Percentiles rank a stretch among this genome's conserved stretches.
These are phyloP conservation scores for Thermoascus crustaceus DNA, from an alignment of 2,329 filamentous ascomycete genomes.

Conservation along the genomic window DNA sequence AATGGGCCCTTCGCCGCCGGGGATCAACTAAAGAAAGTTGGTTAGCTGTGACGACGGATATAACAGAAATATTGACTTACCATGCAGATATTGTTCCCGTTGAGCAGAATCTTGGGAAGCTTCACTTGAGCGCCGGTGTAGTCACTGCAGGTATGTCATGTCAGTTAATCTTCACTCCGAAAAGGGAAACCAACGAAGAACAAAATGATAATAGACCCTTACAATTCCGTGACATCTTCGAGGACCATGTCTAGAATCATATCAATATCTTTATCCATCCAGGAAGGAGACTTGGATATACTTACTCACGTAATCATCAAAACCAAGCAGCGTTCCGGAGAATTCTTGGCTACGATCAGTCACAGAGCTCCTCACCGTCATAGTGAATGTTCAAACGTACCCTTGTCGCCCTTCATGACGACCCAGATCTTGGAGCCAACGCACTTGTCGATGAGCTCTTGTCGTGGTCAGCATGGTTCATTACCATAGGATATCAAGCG, in stretches of 20 bases:
- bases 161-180: constrained; percentile 12
- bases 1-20: constrained; percentile 64
- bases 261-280: constrained; percentile 11
- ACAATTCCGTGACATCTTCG: constrained; percentile 96
- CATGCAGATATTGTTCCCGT: constrained; percentile 99
- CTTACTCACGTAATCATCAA: constrained; percentile 99
- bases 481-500: not conserved
- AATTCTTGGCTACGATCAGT: constrained; percentile 59
- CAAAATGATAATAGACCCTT: too few relatives aligned
- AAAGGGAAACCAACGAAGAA: not conserved
- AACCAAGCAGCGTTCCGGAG: constrained; percentile 84
- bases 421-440: constrained; percentile 98
- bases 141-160: constrained; percentile 58
- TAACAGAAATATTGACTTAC: constrained; percentile 43
- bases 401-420: constrained; percentile 98
- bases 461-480: constrained; percentile 13
- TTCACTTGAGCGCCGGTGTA: constrained; percentile 82
- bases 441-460: constrained; percentile 98
- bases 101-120: constrained; percentile 87
- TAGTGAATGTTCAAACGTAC: constrained; percentile 41
- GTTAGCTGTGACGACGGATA: constrained; percentile 1
- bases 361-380: not conserved
- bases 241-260: constrained; percentile 78
- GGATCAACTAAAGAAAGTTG: constrained; percentile 54
- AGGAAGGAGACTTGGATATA: constrained; percentile 29